phyloP scores from a whole-genome alignment of 1,284 basidiomycete species.

The Microbotryum saponariae region DNA sequence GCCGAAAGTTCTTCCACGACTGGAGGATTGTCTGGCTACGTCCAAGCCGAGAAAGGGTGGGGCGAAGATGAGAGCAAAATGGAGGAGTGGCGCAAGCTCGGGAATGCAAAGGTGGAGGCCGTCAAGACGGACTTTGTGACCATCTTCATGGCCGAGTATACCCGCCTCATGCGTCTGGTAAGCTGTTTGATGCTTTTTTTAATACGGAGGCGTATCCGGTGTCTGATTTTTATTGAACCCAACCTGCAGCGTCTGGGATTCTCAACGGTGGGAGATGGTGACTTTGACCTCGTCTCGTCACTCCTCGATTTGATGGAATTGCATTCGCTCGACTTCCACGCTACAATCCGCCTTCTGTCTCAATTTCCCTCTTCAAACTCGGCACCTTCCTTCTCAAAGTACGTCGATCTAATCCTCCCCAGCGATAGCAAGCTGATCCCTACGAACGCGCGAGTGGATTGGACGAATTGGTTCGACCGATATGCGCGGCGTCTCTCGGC shows the following conservation, averaged over 20 bases:
- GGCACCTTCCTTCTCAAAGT: constrained; percentile 43
- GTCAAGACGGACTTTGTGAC: constrained; percentile 17
- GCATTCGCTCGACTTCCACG: constrained; percentile 72
- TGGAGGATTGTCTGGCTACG: constrained; percentile 1
- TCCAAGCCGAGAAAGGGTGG: constrained; percentile 20
- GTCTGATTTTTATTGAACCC: neutral
- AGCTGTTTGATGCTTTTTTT: neutral
- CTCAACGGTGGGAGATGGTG: constrained; percentile 49
- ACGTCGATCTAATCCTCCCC: constrained; percentile 50
- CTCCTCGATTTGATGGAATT: constrained; percentile 61
- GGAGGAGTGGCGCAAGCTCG: neutral
- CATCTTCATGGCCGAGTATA: constrained; percentile 24
- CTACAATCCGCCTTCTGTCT: constrained; percentile 63
- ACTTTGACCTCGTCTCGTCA: constrained; percentile 58
- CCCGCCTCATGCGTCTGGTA: constrained; percentile 25
- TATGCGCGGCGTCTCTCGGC: constrained; percentile 57
- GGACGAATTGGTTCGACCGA: constrained; percentile 58
- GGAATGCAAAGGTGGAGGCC: neutral
- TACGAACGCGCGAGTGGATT: constrained; percentile 43
- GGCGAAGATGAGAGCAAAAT: constrained; percentile 12
- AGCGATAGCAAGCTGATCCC: constrained; percentile 46
- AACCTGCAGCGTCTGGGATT: constrained; percentile 64
- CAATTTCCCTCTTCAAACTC: constrained; percentile 52
- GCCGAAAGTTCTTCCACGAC: constrained; percentile 49
- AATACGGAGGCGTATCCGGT: neutral